Percentiles rank a stretch among this genome's conserved stretches.
Conservation (phyloP, 257 asterid genomes). For the Capsicum rhomboideum region DNA sequence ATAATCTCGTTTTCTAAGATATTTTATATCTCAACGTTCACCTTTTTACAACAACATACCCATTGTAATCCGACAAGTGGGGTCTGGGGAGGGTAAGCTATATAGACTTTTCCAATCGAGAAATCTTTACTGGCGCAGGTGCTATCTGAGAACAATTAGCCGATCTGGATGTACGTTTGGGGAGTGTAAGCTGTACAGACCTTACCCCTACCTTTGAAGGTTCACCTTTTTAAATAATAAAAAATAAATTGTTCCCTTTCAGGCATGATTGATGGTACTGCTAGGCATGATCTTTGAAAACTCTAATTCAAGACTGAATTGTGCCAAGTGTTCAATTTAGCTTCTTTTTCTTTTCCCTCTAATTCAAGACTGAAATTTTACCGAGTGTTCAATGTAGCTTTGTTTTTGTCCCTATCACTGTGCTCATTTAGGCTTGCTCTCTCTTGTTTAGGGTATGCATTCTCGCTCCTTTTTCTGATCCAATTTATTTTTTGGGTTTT, state of each 20-base stretch:
- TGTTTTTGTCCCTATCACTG: not conserved
- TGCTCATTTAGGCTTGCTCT: not conserved
- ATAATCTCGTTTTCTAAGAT: not conserved
- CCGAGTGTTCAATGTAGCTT: too few relatives aligned
- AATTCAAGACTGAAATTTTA: too few relatives aligned
- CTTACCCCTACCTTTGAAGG: too few relatives aligned
- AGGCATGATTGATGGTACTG: not conserved
- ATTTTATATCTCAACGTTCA: not conserved
- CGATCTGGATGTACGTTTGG: too few relatives aligned
- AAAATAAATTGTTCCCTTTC: not conserved
- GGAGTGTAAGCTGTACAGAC: too few relatives aligned
- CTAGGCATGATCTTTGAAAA: not conserved
- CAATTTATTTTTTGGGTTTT: constrained; percentile 1
- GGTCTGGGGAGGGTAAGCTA: too few relatives aligned
- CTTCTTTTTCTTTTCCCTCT: not conserved
- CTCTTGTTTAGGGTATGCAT: not conserved
- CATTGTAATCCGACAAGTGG: too few relatives aligned
- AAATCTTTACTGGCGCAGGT: too few relatives aligned
- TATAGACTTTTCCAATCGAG: too few relatives aligned
- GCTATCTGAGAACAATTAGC: too few relatives aligned
- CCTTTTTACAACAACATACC: too few relatives aligned
- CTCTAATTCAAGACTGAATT: not conserved
- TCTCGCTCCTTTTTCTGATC: not conserved
- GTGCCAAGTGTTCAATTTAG: not conserved
- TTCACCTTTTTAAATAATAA: not conserved